A percentile compares a stretch with the other conserved stretches of the same genome.
These are phyloP conservation scores for Linum tenue DNA, from an alignment of 345 rosid species.

Conservation along the genomic window DNA sequence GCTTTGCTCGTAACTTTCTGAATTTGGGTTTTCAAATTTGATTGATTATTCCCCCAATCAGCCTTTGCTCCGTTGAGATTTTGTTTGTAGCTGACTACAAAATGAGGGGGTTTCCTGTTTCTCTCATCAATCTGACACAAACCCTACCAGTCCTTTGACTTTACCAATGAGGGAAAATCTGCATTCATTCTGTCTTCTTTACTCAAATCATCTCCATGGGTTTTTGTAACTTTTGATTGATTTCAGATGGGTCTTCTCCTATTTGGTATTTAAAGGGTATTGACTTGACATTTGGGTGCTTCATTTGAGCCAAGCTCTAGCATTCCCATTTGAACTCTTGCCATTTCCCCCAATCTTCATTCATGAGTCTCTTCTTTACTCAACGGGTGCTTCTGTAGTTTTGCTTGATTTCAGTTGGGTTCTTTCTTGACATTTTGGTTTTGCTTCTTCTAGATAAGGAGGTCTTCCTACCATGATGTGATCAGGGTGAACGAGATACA, in stretches of 20 bases:
- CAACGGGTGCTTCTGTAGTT: not conserved
- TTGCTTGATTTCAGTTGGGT: not conserved
- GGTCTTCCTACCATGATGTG: conserved; percentile 70
- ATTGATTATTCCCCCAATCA: not conserved
- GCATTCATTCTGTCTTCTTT: too few relatives aligned
- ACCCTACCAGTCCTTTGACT: too few relatives aligned
- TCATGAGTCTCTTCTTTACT: not conserved
- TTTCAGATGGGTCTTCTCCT: too few relatives aligned
- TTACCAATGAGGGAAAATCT: too few relatives aligned
- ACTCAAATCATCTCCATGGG: too few relatives aligned
- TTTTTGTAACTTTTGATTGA: too few relatives aligned
- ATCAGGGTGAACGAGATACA: conserved; percentile 58
- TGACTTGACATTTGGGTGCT: not conserved
- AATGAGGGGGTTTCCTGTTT: not conserved
- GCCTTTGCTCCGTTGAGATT: not conserved
- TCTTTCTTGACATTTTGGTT: not conserved
- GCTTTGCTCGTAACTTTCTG: too few relatives aligned
- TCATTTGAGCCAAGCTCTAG: not conserved
- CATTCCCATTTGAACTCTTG: not conserved
- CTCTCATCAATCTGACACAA: too few relatives aligned
- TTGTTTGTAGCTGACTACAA: too few relatives aligned
- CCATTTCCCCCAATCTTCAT: not conserved
- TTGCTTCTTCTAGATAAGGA: conserved; percentile 38
- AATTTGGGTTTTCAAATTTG: not conserved
- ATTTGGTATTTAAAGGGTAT: too few relatives aligned